Evolutionary conservation across 345 rosid species (phyloP).

Genomic region (Sisymbrium irio): DNA sequence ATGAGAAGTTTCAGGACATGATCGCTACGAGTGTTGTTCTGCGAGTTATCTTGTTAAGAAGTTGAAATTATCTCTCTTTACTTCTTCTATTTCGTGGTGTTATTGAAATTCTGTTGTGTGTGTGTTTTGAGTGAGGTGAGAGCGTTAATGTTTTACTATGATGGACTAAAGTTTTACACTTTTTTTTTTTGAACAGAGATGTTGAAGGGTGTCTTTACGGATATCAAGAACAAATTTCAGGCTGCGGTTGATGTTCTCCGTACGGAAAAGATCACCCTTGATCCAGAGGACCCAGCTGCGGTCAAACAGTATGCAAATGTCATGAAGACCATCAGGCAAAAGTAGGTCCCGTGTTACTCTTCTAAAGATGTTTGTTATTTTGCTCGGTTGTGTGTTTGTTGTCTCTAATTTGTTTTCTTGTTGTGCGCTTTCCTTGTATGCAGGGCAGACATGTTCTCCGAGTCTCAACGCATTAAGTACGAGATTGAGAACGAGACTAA

Average conservation of each 20-base stretch:
- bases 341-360: constrained; percentile 47
- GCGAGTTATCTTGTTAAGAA: neutral
- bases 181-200: constrained; percentile 54
- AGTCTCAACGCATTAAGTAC: constrained; percentile 68
- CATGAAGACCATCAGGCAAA: constrained; percentile 85
- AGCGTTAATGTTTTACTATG: neutral
- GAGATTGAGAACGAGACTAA: constrained; percentile 62
- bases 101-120: neutral
- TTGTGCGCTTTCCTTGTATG: constrained; percentile 20
- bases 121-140: neutral
- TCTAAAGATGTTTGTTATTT: neutral
- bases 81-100: neutral
- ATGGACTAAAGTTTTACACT: constrained; percentile 18
- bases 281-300: constrained; percentile 84
- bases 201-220: constrained; percentile 87
- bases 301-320: constrained; percentile 82
- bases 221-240: constrained; percentile 78
- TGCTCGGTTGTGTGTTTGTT: neutral
- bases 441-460: constrained; percentile 89
- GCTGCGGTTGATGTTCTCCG: constrained; percentile 73
- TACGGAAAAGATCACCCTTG: constrained; percentile 90
- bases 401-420: neutral
- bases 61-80: constrained; percentile 2
- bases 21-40: constrained; percentile 3
- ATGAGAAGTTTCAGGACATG: neutral